Conservation (phyloP, 306 rosid genomes). For the Acacia crassicarpa region DNA sequence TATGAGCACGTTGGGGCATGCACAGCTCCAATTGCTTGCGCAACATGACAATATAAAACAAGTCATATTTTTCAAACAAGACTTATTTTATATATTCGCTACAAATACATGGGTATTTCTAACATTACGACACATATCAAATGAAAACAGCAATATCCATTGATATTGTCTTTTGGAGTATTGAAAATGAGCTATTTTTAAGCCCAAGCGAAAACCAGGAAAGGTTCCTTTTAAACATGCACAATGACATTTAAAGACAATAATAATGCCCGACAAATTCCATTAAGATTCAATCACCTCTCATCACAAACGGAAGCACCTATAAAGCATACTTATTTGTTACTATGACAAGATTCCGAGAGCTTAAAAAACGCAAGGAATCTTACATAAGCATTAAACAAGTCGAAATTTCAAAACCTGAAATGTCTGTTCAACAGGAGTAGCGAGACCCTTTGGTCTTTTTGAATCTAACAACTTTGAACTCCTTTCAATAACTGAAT, state of each 20-base stretch:
- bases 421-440: constrained; percentile 56
- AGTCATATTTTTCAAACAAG: background rate
- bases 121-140: background rate
- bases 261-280: constrained; percentile 2
- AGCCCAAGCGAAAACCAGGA: background rate
- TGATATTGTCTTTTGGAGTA: background rate
- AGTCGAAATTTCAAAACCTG: constrained; percentile 50
- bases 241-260: background rate
- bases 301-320: constrained; percentile 1
- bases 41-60: background rate
- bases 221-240: background rate
- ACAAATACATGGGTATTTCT: background rate
- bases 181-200: constrained; percentile 3
- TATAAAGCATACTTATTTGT: constrained; percentile 3
- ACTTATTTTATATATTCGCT: background rate
- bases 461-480: constrained; percentile 59
- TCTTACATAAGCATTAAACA: constrained; percentile 25
- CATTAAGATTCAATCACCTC: constrained; percentile 7
- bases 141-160: background rate
- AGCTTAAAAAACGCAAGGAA: constrained; percentile 30
- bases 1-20: background rate
- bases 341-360: background rate
- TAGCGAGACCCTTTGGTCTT: constrained; percentile 52
- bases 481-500: constrained; percentile 62
- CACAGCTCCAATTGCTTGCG: background rate